Base-by-base conservation (phyloP, 2,329 filamentous ascomycete genomes). In the Epichloe elymi region DNA sequence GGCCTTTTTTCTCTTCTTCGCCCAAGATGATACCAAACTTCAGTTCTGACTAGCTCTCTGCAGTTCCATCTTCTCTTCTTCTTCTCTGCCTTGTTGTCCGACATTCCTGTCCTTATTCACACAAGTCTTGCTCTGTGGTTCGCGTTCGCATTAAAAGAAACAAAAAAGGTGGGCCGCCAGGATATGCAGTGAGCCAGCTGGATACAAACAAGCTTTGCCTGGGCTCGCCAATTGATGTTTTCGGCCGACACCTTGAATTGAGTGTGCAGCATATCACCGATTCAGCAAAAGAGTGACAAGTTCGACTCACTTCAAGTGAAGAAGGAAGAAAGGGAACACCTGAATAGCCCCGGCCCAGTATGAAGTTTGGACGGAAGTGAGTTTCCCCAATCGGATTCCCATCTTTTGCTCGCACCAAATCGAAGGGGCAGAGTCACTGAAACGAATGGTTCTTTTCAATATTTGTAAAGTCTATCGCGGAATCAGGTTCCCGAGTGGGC, bases 401-500 rank as follows among this genome's bases (percentile, higher is more conserved):
- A 35, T 48, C 23, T 47, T 46, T 35, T 39, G 7, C n/a, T 40
- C 48, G 30, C 50, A 19, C 40, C 54, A 7, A 30, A 23, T 43
- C 38, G 5, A 14, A 41, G 35, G 50, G 49, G 43, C 48, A 52
- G 47, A 49, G 46, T 55, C 51, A 42, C 56, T 59, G 45, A 57
- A 52, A 51, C 52, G 26, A 15, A 17, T n/a, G 30, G 30, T 42
- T 47, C 35, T 49, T 43, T 36, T 36, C 49, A 14, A 23, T 38
- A 12, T 30, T n/a, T n/a, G 50, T 45, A 47, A 51, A 83, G 80
- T 63, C 75, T 94, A 51, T 80, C 86, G 17, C 81, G 86, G 46
- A 89, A 90, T 63, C 86, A 91, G 70, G 86, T 93, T 62, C 88
- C 87, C 46, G 87, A 91, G 70, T 94, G 88, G 88, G 83, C 86